Conservation (phyloP, 768 basidiomycete genomes). For the Naganishia kalamii region DNA sequence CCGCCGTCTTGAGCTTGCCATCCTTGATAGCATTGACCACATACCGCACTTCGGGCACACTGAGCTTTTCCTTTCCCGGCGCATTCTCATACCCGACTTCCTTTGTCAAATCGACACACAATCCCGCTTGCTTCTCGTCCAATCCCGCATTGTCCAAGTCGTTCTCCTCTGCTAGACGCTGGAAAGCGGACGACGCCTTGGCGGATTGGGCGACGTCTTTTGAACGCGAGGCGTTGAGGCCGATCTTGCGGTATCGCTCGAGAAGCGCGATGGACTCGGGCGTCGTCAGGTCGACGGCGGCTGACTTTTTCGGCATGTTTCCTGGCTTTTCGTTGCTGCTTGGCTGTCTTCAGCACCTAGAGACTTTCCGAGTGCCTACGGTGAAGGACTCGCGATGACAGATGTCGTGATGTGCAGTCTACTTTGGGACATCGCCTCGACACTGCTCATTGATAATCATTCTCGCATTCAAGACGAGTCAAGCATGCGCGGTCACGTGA, state of each 20-base stretch:
- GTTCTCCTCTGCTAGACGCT: conserved; percentile 61
- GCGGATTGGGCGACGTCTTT: conserved; percentile 72
- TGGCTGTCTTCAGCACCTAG: too few relatives aligned
- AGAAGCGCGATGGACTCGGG: conserved; percentile 50
- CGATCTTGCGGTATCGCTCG: conserved; percentile 67
- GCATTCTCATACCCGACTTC: conserved; percentile 46
- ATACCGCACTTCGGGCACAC: conserved; percentile 56
- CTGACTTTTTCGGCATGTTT: conserved; percentile 20
- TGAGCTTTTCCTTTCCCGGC: conserved; percentile 60
- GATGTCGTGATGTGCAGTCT: too few relatives aligned
- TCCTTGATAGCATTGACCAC: conserved; percentile 64
- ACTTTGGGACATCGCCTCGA: too few relatives aligned
- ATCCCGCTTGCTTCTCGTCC: conserved; percentile 69
- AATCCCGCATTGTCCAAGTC: conserved; percentile 51
- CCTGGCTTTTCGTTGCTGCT: not conserved
- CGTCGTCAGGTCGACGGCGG: conserved; percentile 42
- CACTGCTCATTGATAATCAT: too few relatives aligned
- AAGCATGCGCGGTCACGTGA: too few relatives aligned
- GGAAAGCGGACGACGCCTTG: conserved; percentile 66
- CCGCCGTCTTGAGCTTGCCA: conserved; percentile 66
- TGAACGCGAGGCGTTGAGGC: conserved; percentile 68
- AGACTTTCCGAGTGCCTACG: too few relatives aligned
- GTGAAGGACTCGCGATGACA: too few relatives aligned
- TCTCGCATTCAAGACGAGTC: too few relatives aligned
- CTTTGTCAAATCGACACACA: conserved; percentile 63